A percentile compares a stretch with the other conserved stretches of the same genome.
Conservation (phyloP, 257 asterid genomes). For the Solanum piurae region DNA sequence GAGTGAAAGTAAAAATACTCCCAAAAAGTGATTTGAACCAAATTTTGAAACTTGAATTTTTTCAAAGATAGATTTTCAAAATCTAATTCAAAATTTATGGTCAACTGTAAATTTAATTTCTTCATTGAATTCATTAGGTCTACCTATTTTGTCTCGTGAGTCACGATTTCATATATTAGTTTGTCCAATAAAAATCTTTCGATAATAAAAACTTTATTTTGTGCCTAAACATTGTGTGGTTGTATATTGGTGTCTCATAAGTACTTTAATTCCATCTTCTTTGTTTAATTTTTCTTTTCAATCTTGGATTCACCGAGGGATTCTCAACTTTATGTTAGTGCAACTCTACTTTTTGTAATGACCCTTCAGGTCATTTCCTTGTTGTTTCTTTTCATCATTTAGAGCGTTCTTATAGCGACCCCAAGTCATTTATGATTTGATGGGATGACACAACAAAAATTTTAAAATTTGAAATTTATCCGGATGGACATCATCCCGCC, state of each 20-base stretch:
- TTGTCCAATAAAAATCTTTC: neutral
- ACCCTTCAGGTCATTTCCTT: neutral
- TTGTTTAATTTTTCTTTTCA: neutral
- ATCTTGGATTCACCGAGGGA: neutral
- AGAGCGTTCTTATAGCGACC: too few species aligned
- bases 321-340: neutral
- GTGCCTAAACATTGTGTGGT: neutral
- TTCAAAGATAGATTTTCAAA: neutral
- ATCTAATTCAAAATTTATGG: neutral
- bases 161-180: neutral
- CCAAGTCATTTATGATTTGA: neutral
- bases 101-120: neutral
- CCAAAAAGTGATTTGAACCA: neutral
- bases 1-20: neutral
- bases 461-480: too few species aligned
- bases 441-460: too few species aligned
- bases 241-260: too few species aligned
- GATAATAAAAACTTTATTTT: too few species aligned
- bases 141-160: neutral
- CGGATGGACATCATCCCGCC: neutral
- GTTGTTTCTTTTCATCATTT: neutral
- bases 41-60: neutral
- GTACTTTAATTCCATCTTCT: neutral
- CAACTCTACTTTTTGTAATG: neutral
- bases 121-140: neutral